Base-by-base conservation (phyloP, 2,329 filamentous ascomycete genomes). In the Teratosphaeria nubilosa region DNA sequence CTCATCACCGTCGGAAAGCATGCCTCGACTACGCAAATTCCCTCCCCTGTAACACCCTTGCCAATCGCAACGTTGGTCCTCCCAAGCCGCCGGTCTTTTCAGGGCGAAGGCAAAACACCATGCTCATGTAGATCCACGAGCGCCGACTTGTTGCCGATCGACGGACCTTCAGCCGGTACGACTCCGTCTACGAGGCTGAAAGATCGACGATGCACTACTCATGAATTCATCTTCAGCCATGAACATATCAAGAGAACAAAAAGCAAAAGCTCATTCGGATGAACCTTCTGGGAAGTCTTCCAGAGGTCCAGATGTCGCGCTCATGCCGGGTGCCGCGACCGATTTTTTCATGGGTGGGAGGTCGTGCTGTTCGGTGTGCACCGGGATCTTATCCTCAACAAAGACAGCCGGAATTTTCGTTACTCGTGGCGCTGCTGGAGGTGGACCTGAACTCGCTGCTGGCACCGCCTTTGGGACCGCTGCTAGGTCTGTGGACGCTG, bases 281-380 rank as follows among this genome's bases (percentile, higher is more conserved):
- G 51, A 31, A 51, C 57, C 59, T 24, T 60, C 61, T 32, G 63
- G 63, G 53, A 66, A 69, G 54, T 69, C 68, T 45, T 70, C 64
- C 13, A 70, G 58, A 11, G 68, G 68, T 5, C 68, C 68, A 20
- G 64, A 67, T 11, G 68, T 70, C 5, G 68, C 68, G 53, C 63
- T 65, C 68, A 70, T 70, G 24, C 67, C 68, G 2, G 66, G 67
- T 30, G 66, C 65, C 16, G 60, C 59, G 14, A 53, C 32, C 5
- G 59, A 56, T 30, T 57, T 31, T 31, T 59, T 59, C 51, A 69
- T 58, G 24, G 60, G 55, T 13, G 64, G 62, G 6, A 48, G 41
- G 5, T 48, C 41, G 20, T 48, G n/a, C 24, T 62, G 59, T 27
- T 63, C 57, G n/a, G 64, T 62, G 3, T 56, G 50, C 14, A 68